A percentile compares a stretch with the other conserved stretches of the same genome.
Conservation (phyloP, 1,139 yeast genomes). For the Kodamaea alishanica region DNA sequence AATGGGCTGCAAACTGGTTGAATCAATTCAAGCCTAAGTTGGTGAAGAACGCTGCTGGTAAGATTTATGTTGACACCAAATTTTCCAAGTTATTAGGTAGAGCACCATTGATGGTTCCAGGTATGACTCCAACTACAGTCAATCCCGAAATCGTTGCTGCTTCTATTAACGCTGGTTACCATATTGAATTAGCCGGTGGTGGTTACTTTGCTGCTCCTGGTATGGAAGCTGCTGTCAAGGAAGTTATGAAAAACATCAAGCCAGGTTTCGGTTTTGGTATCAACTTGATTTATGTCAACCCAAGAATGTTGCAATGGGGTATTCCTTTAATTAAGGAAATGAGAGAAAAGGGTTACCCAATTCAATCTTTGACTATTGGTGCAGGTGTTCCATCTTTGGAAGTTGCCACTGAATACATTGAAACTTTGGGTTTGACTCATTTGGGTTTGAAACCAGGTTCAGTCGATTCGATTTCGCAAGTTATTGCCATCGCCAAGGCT, state of each 20-base stretch:
- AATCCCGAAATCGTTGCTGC: conserved; percentile 92
- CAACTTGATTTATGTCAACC: conserved; percentile 92
- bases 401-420: conserved; percentile 94
- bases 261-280: conserved; percentile 92
- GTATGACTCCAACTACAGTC: conserved; percentile 98
- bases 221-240: conserved; percentile 73
- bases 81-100: conserved; percentile 89
- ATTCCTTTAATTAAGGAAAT: conserved; percentile 88
- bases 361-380: conserved; percentile 94
- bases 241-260: conserved; percentile 58
- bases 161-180: conserved; percentile 92
- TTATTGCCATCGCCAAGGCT: conserved; percentile 86
- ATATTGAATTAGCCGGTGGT: conserved; percentile 97
- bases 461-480: conserved; percentile 84
- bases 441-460: conserved; percentile 98
- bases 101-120: conserved; percentile 97
- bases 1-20: conserved; percentile 90
- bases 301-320: conserved; percentile 98
- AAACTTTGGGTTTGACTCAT: conserved; percentile 87
- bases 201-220: conserved; percentile 78
- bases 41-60: conserved; percentile 62
- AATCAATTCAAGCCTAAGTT: conserved; percentile 83
- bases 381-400: conserved; percentile 99
- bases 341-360: conserved; percentile 90
- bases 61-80: conserved; percentile 85